phyloP scores from a whole-genome alignment of 345 rosid species.

The Turnera subulata region DNA sequence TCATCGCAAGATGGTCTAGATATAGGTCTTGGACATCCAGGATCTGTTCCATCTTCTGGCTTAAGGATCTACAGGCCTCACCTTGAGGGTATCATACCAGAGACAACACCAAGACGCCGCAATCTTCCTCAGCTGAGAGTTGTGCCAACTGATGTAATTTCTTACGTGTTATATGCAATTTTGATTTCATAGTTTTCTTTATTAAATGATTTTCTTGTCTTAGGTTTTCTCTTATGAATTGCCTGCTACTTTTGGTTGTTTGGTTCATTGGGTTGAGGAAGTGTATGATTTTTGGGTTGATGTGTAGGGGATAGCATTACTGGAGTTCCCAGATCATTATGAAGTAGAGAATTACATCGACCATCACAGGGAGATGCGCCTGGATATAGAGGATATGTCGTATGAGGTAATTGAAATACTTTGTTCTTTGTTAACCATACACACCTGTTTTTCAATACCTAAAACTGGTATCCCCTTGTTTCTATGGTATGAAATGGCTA shows the following conservation, averaged over 20 bases:
- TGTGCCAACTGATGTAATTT: slow-evolving; percentile 54
- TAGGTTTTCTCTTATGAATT: not conserved
- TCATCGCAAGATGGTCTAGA: slow-evolving; percentile 45
- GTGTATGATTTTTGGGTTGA: not conserved
- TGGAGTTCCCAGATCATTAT: slow-evolving; percentile 49
- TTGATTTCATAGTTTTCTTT: slow-evolving; percentile 3
- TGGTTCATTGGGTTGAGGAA: too few species aligned
- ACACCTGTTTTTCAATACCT: not conserved
- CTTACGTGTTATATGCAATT: slow-evolving; percentile 1
- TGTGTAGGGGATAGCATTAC: slow-evolving; percentile 61
- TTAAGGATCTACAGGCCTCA: slow-evolving; percentile 43
- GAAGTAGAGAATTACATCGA: slow-evolving; percentile 48
- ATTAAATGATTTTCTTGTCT: too few species aligned
- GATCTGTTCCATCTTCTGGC: slow-evolving; percentile 46
- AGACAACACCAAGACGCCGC: slow-evolving; percentile 40
- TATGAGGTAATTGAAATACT: slow-evolving; percentile 50
- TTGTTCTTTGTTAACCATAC: too few species aligned
- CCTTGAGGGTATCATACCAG: slow-evolving; percentile 20
- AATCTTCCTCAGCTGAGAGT: slow-evolving; percentile 54
- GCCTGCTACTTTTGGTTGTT: not conserved
- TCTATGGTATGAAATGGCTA: not conserved
- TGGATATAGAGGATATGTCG: slow-evolving; percentile 90
- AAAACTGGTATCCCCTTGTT: not conserved
- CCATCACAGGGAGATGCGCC: slow-evolving; percentile 85
- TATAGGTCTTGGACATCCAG: slow-evolving; percentile 42